phyloP scores from a whole-genome alignment of 2,329 filamentous ascomycete species.

The Phialophora tarda region DNA sequence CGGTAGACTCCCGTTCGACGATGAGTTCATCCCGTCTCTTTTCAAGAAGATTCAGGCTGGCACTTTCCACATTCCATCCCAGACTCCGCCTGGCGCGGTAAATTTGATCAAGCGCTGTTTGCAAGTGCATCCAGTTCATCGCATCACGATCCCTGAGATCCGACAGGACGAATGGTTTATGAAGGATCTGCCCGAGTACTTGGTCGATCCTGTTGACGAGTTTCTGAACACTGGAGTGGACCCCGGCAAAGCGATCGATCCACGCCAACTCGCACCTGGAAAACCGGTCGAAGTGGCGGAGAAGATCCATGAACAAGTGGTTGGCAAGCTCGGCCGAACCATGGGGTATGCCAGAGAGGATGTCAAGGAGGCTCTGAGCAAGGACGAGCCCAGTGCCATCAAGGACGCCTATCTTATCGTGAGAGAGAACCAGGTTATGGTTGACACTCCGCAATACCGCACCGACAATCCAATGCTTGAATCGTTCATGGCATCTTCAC shows the following conservation, averaged over 20 bases:
- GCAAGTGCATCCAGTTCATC: slow-evolving; percentile 84
- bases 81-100: slow-evolving; percentile 84
- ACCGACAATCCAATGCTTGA: slow-evolving; percentile 53
- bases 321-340: slow-evolving; percentile 93
- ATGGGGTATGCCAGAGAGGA: slow-evolving; percentile 97
- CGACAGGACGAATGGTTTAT: slow-evolving; percentile 93
- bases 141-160: slow-evolving; percentile 93
- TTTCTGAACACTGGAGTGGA: slow-evolving; percentile 94
- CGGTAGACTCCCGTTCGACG: slow-evolving; percentile 84
- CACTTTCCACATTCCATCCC: slow-evolving; percentile 88
- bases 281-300: slow-evolving; percentile 80
- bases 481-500: slow-evolving; percentile 63
- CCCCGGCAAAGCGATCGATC: slow-evolving; percentile 86
- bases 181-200: slow-evolving; percentile 82
- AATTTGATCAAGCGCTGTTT: slow-evolving; percentile 85
- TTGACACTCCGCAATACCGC: slow-evolving; percentile 60
- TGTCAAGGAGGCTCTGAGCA: slow-evolving; percentile 90
- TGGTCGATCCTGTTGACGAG: slow-evolving; percentile 85
- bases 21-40: slow-evolving; percentile 95
- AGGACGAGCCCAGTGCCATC: slow-evolving; percentile 93
- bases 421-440: slow-evolving; percentile 94
- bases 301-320: slow-evolving; percentile 88
- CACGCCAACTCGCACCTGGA: slow-evolving; percentile 77
- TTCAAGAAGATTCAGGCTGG: slow-evolving; percentile 98
- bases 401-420: slow-evolving; percentile 99